Evolutionary conservation across 306 rosid species (phyloP).

Genomic region (Gastrolobium villosum): DNA sequence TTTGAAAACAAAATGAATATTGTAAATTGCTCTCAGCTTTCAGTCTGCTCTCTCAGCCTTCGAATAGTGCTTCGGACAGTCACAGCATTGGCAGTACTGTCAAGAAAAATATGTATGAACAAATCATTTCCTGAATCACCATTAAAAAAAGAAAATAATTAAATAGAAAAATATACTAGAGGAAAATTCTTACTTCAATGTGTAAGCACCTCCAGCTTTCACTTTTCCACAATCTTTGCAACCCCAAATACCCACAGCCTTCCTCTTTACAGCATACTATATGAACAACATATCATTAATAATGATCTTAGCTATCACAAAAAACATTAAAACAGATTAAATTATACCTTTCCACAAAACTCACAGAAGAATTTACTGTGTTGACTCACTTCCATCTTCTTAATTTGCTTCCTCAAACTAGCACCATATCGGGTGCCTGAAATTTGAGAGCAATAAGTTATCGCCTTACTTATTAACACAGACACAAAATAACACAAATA

Average conservation of each 20-base stretch:
- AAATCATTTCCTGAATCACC: constrained; percentile 1
- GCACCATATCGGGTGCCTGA: constrained; percentile 92
- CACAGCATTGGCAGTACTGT: constrained; percentile 85
- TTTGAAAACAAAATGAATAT: constrained; percentile 18
- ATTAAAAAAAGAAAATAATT: not conserved
- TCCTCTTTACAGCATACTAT: constrained; percentile 83
- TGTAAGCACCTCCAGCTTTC: constrained; percentile 89
- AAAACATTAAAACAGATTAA: not conserved
- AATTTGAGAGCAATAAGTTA: constrained; percentile 2
- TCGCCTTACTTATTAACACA: not conserved
- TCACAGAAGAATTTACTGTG: constrained; percentile 84
- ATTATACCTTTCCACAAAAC: constrained; percentile 82
- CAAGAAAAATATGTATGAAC: constrained; percentile 16
- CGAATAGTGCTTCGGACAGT: constrained; percentile 79
- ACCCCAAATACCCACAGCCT: constrained; percentile 89
- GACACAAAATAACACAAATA: not conserved
- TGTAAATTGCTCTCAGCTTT: constrained; percentile 48
- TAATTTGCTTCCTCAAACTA: constrained; percentile 88
- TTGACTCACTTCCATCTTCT: constrained; percentile 92
- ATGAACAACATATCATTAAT: not conserved
- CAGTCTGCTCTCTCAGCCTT: constrained; percentile 90
- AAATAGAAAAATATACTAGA: not conserved
- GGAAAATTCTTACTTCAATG: constrained; percentile 65
- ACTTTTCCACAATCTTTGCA: constrained; percentile 92
- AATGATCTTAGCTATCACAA: not conserved